Evolutionary conservation across 331 rosid genomes (phyloP).

Genomic region (Phaseolus coccineus): DNA sequence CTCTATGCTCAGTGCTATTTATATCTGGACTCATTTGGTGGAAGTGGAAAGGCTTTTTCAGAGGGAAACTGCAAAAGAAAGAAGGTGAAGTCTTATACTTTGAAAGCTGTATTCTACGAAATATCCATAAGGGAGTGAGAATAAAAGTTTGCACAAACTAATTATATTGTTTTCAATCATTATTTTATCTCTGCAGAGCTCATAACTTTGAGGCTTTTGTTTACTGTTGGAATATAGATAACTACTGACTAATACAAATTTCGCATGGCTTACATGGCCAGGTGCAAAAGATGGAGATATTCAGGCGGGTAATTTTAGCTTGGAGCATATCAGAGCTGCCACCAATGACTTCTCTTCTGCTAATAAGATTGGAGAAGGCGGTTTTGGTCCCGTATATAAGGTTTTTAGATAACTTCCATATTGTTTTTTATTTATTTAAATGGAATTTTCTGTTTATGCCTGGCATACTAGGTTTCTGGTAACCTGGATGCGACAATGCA

Average conservation of each 20-base stretch:
- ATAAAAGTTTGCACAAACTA: conserved; percentile 9
- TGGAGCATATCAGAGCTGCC: conserved; percentile 17
- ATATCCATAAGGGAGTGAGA: conserved; percentile 5
- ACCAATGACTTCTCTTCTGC: conserved; percentile 22
- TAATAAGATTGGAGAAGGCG: conserved; percentile 23
- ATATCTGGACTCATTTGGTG: conserved; percentile 18
- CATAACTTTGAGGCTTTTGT: conserved; percentile 14
- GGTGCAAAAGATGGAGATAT: conserved; percentile 3
- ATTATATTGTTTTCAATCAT: neutral
- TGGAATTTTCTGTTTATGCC: conserved; percentile 28
- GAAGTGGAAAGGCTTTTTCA: conserved; percentile 14
- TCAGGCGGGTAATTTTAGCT: conserved; percentile 17
- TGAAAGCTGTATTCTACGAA: neutral
- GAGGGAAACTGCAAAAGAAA: neutral
- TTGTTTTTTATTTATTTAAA: neutral
- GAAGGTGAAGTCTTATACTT: conserved; percentile 18
- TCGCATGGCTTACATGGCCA: conserved; percentile 28
- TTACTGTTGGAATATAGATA: neutral
- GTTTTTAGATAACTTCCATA: conserved; percentile 8
- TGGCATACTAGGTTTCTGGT: conserved; percentile 23
- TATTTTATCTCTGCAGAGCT: neutral
- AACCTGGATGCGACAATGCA: conserved; percentile 54
- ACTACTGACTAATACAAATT: neutral
- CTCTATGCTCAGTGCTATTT: conserved; percentile 1
- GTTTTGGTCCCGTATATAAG: conserved; percentile 30